phyloP scores from a whole-genome alignment of 768 basidiomycete genomes.

The Chlorophyllum brunneum region DNA sequence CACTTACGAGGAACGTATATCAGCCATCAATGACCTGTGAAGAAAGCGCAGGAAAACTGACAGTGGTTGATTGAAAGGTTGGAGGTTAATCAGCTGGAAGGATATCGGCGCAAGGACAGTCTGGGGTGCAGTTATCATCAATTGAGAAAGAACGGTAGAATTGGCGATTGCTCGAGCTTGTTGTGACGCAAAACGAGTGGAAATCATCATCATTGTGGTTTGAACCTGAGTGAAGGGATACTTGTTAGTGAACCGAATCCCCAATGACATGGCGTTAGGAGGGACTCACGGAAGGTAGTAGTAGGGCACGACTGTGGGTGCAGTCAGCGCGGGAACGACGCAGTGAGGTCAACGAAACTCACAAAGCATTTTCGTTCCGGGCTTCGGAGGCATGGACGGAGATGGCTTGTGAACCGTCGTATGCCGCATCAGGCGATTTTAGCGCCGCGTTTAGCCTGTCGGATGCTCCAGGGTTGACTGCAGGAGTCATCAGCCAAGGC shows the following conservation, averaged over 20 bases:
- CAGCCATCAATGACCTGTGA: neutral
- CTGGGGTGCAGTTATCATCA: constrained; percentile 46
- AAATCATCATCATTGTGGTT: constrained; percentile 31
- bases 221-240: constrained; percentile 23
- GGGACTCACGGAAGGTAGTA: constrained; percentile 27
- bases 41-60: constrained; percentile 25
- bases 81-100: constrained; percentile 45
- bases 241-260: neutral
- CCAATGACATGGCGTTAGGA: too few species aligned
- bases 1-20: constrained; percentile 28
- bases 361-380: constrained; percentile 36
- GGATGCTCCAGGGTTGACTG: constrained; percentile 41
- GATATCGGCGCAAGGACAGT: constrained; percentile 45
- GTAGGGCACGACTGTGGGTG: constrained; percentile 27
- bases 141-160: constrained; percentile 22
- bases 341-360: too few species aligned
- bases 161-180: constrained; percentile 26
- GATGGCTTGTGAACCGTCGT: constrained; percentile 46
- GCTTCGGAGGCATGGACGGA: constrained; percentile 38
- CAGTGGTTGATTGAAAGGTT: constrained; percentile 59
- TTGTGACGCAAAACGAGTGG: constrained; percentile 29
- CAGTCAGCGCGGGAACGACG: neutral
- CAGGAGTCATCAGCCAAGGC: neutral
- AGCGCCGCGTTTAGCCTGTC: constrained; percentile 33
- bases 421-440: constrained; percentile 34